These are phyloP conservation scores for Sporisorium exsertum DNA, from an alignment of 1,284 basidiomycete genomes.

Conservation along the genomic window DNA sequence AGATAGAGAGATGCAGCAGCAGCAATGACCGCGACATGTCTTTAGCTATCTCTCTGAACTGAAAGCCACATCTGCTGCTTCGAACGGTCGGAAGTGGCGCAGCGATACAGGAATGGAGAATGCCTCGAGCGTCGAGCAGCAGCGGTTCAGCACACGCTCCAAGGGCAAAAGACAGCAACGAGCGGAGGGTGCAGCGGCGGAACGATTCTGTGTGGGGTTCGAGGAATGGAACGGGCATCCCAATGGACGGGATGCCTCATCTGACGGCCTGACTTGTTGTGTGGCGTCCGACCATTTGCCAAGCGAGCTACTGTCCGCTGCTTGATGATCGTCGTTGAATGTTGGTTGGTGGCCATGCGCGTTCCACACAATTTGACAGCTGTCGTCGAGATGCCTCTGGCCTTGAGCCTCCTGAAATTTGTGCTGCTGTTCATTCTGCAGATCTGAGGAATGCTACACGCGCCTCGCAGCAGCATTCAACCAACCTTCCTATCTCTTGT, in stretches of 20 bases:
- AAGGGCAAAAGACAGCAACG: too few relatives aligned
- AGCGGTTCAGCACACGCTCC: not conserved
- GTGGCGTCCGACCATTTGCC: not conserved
- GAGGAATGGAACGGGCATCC: slow-evolving; percentile 30
- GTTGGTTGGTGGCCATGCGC: not conserved
- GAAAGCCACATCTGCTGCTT: too few relatives aligned
- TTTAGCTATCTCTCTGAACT: not conserved
- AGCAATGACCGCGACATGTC: not conserved
- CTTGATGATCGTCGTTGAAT: not conserved
- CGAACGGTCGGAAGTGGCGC: not conserved
- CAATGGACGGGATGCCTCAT: slow-evolving; percentile 37
- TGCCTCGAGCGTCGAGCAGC: not conserved
- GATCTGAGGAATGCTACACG: slow-evolving; percentile 32
- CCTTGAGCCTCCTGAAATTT: slow-evolving; percentile 10
- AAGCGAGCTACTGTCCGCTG: not conserved
- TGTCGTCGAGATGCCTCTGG: slow-evolving; percentile 1
- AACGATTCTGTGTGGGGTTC: not conserved
- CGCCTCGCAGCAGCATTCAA: not conserved
- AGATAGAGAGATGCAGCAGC: not conserved
- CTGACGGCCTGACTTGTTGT: not conserved
- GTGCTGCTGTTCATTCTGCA: slow-evolving; percentile 2
- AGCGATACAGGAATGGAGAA: not conserved
- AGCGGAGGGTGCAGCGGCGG: not conserved
- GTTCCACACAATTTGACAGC: slow-evolving; percentile 14
- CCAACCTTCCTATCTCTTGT: not conserved